Conservation (phyloP, 23 red algal species). For the Gracilaria caudata region DNA sequence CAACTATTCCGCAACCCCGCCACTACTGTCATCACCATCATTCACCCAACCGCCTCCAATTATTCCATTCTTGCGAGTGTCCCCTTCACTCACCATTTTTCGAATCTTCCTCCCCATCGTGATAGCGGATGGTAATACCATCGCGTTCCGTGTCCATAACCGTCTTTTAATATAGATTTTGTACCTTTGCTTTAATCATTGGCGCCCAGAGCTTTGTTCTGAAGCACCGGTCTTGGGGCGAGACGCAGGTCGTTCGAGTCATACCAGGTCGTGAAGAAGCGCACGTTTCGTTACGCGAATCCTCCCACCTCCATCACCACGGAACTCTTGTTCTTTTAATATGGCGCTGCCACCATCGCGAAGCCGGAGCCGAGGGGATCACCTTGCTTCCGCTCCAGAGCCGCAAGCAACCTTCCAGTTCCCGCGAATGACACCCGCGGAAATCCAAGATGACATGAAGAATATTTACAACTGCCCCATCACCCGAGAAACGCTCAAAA, state of each 20-base stretch:
- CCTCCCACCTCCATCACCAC: background rate
- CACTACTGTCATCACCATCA: background rate
- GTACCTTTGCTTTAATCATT: too few relatives aligned
- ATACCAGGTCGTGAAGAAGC: background rate
- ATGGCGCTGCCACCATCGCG: conserved; percentile 38
- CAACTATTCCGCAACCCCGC: background rate
- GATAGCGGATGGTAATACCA: too few relatives aligned
- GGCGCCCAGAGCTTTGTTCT: too few relatives aligned
- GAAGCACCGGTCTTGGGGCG: too few relatives aligned
- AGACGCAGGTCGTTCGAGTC: background rate
- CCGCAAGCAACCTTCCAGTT: conserved; percentile 41
- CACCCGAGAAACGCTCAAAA: conserved; percentile 23
- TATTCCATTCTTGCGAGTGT: too few relatives aligned
- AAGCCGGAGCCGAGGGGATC: conserved; percentile 50
- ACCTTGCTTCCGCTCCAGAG: conserved; percentile 49
- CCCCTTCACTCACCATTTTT: too few relatives aligned
- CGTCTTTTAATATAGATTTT: too few relatives aligned
- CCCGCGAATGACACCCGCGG: conserved; percentile 39
- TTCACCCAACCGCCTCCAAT: background rate
- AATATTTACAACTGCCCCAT: conserved; percentile 63
- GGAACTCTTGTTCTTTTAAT: background rate
- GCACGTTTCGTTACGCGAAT: background rate
- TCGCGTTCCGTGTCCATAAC: too few relatives aligned
- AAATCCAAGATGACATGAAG: conserved; percentile 70
- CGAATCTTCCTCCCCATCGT: too few relatives aligned